Base-by-base conservation (phyloP, 208 protist genomes). In the Trypanosoma caninum region DNA sequence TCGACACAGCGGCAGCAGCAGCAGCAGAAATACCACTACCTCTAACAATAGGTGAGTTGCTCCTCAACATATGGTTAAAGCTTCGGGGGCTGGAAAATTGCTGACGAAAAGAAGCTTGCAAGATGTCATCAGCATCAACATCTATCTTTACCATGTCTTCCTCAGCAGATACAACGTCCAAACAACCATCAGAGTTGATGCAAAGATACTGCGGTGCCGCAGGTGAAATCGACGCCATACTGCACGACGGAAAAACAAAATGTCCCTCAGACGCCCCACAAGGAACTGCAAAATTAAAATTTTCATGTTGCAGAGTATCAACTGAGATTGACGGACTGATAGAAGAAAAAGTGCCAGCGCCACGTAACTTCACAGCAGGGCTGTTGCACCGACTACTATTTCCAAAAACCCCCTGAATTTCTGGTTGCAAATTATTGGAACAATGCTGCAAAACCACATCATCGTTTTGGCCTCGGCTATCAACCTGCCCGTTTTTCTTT, bases 171-270 rank as follows among this genome's bases (percentile, higher is more conserved):
- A 81, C 83, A 54, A 89, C 73, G 46, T 93, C 87, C n/a, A 93
- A 72, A 60, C 78, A 87, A 33, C 87, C 87, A 31, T 84, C 74
- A 16, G 84, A 78, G 60, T 89, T 93, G 69, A 93, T 88, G 42
- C 87, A 81, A 33, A 93, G 61, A 56, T 81, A 90, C 70, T 93
- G 87, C 57, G 87, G 80, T 34, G 65, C 56, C 20, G 78, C 67
- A 11, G 72, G 55, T 16, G 40, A 38, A 0, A 33, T 28, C 16
- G 34, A 14, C 13, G 57, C 69, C 37, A 28, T 74, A 64, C 25
- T 79, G 76, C 22, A 57, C 3, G 65, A 35, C 0, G 87, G 87
- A n/a, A 90, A 65, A 13, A 93, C 74, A 74, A 93, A 93, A 55
- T 75, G 74, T 45, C 87, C 87, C 18, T 76, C 87, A 9, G 82